Conservation (phyloP, 225 moss, liverwort and hornwort genomes). For the Sphagnum contortum region DNA sequence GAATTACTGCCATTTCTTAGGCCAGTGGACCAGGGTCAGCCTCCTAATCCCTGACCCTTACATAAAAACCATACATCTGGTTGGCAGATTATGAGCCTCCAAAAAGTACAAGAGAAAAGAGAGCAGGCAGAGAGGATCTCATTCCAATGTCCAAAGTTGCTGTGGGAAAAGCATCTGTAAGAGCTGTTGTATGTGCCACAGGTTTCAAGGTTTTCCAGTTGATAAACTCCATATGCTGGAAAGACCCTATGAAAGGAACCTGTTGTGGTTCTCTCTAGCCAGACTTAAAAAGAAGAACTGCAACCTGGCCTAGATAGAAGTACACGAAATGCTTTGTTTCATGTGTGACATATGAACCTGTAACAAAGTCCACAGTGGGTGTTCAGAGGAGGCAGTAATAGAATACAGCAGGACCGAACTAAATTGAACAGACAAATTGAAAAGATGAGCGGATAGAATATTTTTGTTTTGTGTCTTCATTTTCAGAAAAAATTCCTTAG, state of each 20-base stretch:
- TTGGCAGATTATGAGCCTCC: slow-evolving; percentile 12
- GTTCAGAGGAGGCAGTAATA: too few relatives aligned
- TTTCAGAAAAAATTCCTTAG: slow-evolving; percentile 2
- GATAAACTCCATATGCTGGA: slow-evolving; percentile 32
- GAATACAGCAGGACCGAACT: too few relatives aligned
- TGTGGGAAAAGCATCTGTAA: slow-evolving; percentile 24
- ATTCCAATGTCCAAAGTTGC: slow-evolving; percentile 27
- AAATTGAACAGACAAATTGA: slow-evolving; percentile 5
- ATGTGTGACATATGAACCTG: slow-evolving; percentile 98
- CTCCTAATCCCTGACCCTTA: slow-evolving; percentile 18
- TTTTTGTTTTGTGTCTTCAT: neutral
- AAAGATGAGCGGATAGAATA: neutral
- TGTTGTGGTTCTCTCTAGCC: slow-evolving; percentile 29
- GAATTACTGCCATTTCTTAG: slow-evolving; percentile 11
- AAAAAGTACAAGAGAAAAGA: slow-evolving; percentile 26
- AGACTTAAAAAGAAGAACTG: slow-evolving; percentile 92
- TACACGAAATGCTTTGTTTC: slow-evolving; percentile 98
- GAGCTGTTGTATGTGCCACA: slow-evolving; percentile 16
- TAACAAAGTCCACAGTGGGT: neutral
- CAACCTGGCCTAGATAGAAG: slow-evolving; percentile 97
- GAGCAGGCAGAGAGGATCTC: slow-evolving; percentile 23
- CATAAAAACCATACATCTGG: slow-evolving; percentile 16
- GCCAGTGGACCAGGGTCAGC: slow-evolving; percentile 20
- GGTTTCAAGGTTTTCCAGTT: slow-evolving; percentile 22
- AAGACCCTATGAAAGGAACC: slow-evolving; percentile 9